Conservation (phyloP, 2,329 filamentous ascomycete species). For the Myriosclerotinia scirpicola region DNA sequence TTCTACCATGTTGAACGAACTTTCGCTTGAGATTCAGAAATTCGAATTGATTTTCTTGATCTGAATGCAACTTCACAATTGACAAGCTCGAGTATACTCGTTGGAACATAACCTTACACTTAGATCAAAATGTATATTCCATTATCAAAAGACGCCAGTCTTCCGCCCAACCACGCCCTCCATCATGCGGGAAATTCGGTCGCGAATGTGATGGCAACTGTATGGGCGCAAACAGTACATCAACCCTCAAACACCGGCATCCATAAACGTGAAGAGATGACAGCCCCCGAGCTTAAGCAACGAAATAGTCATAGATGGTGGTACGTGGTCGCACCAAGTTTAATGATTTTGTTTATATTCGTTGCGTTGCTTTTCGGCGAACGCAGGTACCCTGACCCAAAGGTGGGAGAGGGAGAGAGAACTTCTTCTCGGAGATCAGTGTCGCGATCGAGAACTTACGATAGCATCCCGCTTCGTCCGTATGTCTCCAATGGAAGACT, state of each 20-base stretch:
- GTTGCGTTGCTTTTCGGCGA: neutral
- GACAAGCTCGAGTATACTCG: neutral
- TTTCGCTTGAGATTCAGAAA: neutral
- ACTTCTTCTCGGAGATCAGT: neutral
- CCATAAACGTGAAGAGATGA: neutral
- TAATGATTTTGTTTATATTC: neutral
- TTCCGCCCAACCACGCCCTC: neutral
- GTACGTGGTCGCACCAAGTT: neutral
- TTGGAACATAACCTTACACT: neutral
- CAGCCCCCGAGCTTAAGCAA: neutral
- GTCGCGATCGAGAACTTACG: neutral
- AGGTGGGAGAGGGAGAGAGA: neutral
- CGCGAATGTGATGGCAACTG: neutral
- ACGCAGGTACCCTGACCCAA: fast-evolving
- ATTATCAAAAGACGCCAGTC: too few relatives aligned
- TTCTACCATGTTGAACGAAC: neutral
- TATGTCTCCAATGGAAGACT: neutral
- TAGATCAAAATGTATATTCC: constrained; percentile 2
- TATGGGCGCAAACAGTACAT: neutral
- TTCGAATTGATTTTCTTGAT: neutral
- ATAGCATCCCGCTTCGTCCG: neutral
- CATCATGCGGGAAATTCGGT: neutral
- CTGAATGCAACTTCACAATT: neutral
- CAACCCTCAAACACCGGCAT: neutral
- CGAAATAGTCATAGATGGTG: neutral